Base-by-base conservation (phyloP, 768 basidiomycete genomes). In the Kwoniella mangroviensis region DNA sequence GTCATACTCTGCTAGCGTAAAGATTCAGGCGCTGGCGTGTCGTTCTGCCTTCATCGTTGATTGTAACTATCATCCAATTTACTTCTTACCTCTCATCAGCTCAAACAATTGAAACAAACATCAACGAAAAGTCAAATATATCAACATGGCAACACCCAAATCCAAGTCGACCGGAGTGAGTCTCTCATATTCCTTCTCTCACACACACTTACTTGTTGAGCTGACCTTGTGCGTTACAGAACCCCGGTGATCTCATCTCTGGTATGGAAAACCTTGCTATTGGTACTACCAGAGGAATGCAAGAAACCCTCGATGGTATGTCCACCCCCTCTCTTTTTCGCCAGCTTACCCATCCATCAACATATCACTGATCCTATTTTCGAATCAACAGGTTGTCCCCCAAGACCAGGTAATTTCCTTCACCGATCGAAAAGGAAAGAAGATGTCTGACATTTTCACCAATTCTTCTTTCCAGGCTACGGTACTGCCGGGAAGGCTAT, bases 401-500 rank as follows among this genome's bases (percentile, higher is more conserved):
- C 68, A 6, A 21, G 68, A 62, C 68, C 68, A 40, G 68, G 68
- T 69, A 42, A 49, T 62, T 52, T 15, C 34, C 3, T 40, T 22
- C 43, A n/a, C 56, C 34, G 34, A 34, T 49, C 15, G 45, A 49
- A 13, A 49, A 49, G 45, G 45, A 49, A 19, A n/a, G 22, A 61
- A 15, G 6, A 12, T 24, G 22, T 2, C 41, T 42, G 42, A 43
- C 13, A 42, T 67, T 21, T 15, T 43, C 5, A 15, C 56, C 43
- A 13, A 9, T 51, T n/a, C 41, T 22, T 21, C 34, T 7, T 13
- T 52, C n/a, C 66, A 75, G 79, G 69, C 65, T 72, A 74, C 63
- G 79, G 79, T 13, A 73, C 61, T 12, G 70, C 72, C 45, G 79
- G 79, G 7, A 72, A 70, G 52, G 22, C 67, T 15, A 79, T 79